Conservation (phyloP, 768 basidiomycete species). For the Tricholoma sp. region DNA sequence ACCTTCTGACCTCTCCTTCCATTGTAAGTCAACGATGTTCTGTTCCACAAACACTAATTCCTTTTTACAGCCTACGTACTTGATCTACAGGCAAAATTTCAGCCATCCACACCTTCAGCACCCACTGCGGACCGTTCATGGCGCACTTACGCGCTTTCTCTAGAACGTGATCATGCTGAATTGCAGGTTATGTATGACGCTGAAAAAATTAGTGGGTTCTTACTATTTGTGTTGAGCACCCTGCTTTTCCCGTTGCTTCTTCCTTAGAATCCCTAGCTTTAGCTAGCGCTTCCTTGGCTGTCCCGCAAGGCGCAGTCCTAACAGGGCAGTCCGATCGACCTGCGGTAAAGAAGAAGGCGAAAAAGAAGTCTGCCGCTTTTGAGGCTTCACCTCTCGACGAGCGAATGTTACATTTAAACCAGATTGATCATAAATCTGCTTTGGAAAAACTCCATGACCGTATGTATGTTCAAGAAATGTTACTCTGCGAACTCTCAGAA, state of each 20-base stretch:
- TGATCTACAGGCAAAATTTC: slow-evolving; percentile 33
- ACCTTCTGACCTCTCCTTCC: slow-evolving; percentile 33
- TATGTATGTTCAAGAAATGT: background rate
- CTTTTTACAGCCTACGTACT: slow-evolving; percentile 37
- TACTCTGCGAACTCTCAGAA: background rate
- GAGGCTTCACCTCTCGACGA: slow-evolving; percentile 5
- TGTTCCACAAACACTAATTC: background rate
- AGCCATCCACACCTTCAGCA: slow-evolving; percentile 15
- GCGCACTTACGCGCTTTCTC: slow-evolving; percentile 34
- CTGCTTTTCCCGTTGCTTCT: background rate
- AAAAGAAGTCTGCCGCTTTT: slow-evolving; percentile 13
- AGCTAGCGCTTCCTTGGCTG: slow-evolving; percentile 16
- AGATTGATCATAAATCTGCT: slow-evolving; percentile 11
- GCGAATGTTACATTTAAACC: slow-evolving; percentile 3
- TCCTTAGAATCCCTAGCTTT: slow-evolving; percentile 16
- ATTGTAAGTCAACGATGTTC: slow-evolving; percentile 26
- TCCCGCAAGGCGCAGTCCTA: slow-evolving; percentile 6
- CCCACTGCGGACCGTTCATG: slow-evolving; percentile 25
- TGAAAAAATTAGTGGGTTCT: slow-evolving; percentile 36
- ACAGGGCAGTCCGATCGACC: slow-evolving; percentile 6
- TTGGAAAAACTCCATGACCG: slow-evolving; percentile 14
- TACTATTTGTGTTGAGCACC: slow-evolving; percentile 12
- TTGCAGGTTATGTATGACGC: slow-evolving; percentile 36
- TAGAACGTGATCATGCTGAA: slow-evolving; percentile 33
- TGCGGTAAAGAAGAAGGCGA: slow-evolving; percentile 11